Evolutionary conservation across 306 rosid genomes (phyloP).

Genomic region (Hippophae gyantsensis): DNA sequence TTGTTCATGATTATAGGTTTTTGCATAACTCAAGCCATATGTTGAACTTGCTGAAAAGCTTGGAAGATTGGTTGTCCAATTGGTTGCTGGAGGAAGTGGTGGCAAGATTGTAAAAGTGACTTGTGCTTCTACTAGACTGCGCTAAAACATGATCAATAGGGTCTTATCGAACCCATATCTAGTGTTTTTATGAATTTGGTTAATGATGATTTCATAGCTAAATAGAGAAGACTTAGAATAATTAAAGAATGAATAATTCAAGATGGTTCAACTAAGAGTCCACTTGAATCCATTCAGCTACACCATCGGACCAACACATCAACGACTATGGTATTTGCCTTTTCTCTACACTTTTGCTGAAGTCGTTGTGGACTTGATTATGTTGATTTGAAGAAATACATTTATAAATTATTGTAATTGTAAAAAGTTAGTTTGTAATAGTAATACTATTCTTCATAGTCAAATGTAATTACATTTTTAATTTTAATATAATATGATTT

Average conservation of each 20-base stretch:
- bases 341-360: too few relatives aligned
- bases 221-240: too few relatives aligned
- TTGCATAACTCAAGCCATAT: conserved; percentile 47
- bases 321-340: too few relatives aligned
- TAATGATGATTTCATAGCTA: conserved; percentile 38
- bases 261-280: conserved; percentile 53
- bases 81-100: conserved; percentile 48
- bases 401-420: too few relatives aligned
- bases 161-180: conserved; percentile 76
- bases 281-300: conserved; percentile 63
- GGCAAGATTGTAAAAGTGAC: conserved; percentile 48
- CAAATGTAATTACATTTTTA: too few relatives aligned
- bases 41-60: conserved; percentile 51
- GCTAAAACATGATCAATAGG: conserved; percentile 81
- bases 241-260: conserved; percentile 42
- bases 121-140: conserved; percentile 59
- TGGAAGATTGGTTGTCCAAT: conserved; percentile 20
- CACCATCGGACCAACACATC: too few relatives aligned
- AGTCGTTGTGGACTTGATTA: too few relatives aligned
- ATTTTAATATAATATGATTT: too few relatives aligned
- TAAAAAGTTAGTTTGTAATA: too few relatives aligned
- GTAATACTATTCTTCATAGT: too few relatives aligned
- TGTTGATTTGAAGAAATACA: too few relatives aligned
- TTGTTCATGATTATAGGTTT: conserved; percentile 29
- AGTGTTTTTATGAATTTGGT: conserved; percentile 63